These are phyloP conservation scores for Linnemannia exigua DNA, from an alignment of 192 early-diverging fungal species.

Conservation along the genomic window DNA sequence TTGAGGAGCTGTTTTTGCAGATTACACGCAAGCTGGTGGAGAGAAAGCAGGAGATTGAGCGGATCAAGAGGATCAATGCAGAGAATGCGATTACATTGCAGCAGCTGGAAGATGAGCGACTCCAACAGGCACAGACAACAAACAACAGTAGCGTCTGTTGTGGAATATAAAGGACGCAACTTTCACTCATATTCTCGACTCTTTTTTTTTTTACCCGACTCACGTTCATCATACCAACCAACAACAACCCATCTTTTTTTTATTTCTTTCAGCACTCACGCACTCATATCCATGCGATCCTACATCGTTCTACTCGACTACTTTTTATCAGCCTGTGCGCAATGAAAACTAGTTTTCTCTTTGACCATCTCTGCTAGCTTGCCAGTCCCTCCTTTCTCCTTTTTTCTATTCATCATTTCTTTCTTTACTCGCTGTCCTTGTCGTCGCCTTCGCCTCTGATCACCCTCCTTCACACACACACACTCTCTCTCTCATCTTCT, in stretches of 20 bases:
- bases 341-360: background rate
- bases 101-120: conserved; percentile 51
- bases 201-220: conserved; percentile 10
- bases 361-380: background rate
- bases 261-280: background rate
- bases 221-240: background rate
- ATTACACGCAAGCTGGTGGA: conserved; percentile 65
- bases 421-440: background rate
- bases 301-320: background rate
- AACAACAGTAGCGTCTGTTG: conserved; percentile 46
- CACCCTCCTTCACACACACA: background rate
- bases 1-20: conserved; percentile 69
- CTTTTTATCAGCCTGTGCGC: background rate
- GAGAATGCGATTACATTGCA: conserved; percentile 58
- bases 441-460: no score
- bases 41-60: conserved; percentile 53
- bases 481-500: background rate
- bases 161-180: conserved; percentile 30
- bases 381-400: background rate
- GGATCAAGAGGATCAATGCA: conserved; percentile 45
- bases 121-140: conserved; percentile 44
- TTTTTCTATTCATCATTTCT: background rate
- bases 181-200: background rate
- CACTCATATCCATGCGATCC: background rate
- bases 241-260: background rate